These are phyloP conservation scores for Violaceomyces palustris DNA, from an alignment of 1,284 basidiomycete species.

Conservation along the genomic window DNA sequence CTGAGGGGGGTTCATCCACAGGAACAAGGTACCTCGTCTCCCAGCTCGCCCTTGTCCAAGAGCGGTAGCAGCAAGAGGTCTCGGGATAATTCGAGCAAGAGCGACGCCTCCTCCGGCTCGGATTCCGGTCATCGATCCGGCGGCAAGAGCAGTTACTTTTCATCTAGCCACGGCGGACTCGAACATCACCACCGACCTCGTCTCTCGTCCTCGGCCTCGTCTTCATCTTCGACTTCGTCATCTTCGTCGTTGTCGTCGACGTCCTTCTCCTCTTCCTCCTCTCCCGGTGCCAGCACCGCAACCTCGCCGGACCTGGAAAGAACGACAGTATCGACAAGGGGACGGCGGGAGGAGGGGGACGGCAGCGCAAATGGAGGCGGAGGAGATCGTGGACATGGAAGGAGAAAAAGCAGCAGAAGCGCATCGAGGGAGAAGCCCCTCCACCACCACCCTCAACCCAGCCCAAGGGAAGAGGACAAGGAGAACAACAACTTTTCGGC, in stretches of 20 bases:
- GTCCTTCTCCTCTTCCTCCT: constrained; percentile 10
- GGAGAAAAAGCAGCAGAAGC: constrained; percentile 4
- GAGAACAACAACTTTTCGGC: no score
- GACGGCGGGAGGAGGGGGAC: no score
- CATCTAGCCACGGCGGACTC: no score
- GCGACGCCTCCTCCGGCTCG: constrained; percentile 5
- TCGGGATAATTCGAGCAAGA: background rate
- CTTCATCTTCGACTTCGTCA: constrained; percentile 14
- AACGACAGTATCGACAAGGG: constrained; percentile 1
- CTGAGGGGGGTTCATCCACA: constrained; percentile 7
- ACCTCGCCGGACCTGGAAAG: constrained; percentile 12
- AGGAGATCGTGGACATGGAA: background rate
- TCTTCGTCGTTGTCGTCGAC: constrained; percentile 7
- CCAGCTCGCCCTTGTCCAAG: background rate
- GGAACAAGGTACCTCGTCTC: background rate
- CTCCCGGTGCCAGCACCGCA: constrained; percentile 9
- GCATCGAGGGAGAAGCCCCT: constrained; percentile 5
- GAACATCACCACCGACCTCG: no score
- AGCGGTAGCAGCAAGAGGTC: constrained; percentile 4
- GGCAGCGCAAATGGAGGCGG: no score
- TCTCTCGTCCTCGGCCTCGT: constrained; percentile 16
- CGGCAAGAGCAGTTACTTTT: no score
- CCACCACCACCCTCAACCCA: background rate
- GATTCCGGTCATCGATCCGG: no score
- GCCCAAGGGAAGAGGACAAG: background rate